Conservation (phyloP, 2,329 filamentous ascomycete species). For the Talaromyces sp. region DNA sequence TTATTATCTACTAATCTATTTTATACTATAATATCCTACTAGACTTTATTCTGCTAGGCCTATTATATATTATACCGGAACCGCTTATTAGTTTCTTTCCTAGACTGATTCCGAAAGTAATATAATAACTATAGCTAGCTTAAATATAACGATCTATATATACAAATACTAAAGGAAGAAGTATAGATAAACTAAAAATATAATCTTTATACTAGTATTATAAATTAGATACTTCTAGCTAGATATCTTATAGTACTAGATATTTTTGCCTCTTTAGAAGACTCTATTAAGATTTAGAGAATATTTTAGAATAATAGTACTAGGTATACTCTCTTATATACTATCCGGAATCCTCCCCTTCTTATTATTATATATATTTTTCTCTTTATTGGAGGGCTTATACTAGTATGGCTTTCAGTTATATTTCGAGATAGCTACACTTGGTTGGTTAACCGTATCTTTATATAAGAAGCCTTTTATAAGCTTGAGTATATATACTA, state of each 20-base stretch:
- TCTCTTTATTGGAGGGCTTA: conserved; percentile 45
- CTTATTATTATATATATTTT: conserved; percentile 50
- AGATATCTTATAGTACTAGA: conserved; percentile 1
- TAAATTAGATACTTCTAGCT: conserved; percentile 37
- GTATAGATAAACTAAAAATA: conserved; percentile 51
- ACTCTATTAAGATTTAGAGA: conserved; percentile 27
- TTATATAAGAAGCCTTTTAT: background rate
- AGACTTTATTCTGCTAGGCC: no score
- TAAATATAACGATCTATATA: background rate
- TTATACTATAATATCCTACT: no score
- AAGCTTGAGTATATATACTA: background rate
- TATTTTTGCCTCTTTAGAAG: conserved; percentile 20
- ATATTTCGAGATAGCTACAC: conserved; percentile 55
- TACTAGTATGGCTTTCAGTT: conserved; percentile 49
- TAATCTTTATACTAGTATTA: conserved; percentile 52
- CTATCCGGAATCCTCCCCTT: conserved; percentile 43
- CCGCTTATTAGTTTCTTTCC: no score
- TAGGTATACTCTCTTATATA: conserved; percentile 34
- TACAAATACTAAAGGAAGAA: conserved; percentile 51
- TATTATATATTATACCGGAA: no score
- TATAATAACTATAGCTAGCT: no score
- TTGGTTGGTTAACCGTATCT: conserved; percentile 47
- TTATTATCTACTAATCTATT: no score
- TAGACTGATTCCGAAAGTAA: no score
- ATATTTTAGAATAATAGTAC: conserved; percentile 31